Base-by-base conservation (phyloP, 768 basidiomycete genomes). In the Stropharia rugosoannulata region DNA sequence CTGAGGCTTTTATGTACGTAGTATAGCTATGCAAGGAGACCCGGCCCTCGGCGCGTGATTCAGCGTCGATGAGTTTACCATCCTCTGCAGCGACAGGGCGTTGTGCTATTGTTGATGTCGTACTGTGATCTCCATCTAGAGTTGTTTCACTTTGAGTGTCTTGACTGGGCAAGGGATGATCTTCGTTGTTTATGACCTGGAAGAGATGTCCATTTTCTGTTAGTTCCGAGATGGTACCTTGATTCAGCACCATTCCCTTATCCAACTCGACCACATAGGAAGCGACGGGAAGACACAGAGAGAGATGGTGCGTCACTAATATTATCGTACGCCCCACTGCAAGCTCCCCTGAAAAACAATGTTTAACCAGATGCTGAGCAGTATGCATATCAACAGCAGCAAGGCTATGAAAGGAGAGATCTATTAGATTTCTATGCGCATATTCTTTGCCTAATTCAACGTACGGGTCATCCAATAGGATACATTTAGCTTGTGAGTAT, bases 231-330 rank as follows among this genome's bases (percentile, higher is more conserved):
- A 82, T 75, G 2, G 75, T 71, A 0, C 85, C 86, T 60, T 81
- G 78, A 16, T 78, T 75, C 2, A 76, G 41, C 13, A 88, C 65
- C 10, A 60, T 59, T 0, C 87, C 87, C 13, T 74, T 66, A 1
- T 73, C 72, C 9, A 89, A 68, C 62, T 87, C 84, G 16, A 93
- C 76, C 8, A 92, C 75, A 69, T 89, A 88, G 1, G 81, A 71
- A 0, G 90, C 84, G 15, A 79, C 72, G 0, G 89, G 86, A 0
- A 90, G 75, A 62, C 89, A 90, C 5, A 93, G 76, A 35, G 76
- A 79, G 54, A 90, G 82, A 64, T 93, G 89, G 65, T 95, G 93
- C 0, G 92, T 93, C 50, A 94, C 90, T 15, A 95, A 78, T 55
- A 94, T 79, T 59, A 93, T 80, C 0, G 92, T 94, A 13, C 92